Percentiles rank a stretch among this genome's conserved stretches.
phyloP scores from a whole-genome alignment of 768 basidiomycete genomes.

The Cubamyces lactineus region DNA sequence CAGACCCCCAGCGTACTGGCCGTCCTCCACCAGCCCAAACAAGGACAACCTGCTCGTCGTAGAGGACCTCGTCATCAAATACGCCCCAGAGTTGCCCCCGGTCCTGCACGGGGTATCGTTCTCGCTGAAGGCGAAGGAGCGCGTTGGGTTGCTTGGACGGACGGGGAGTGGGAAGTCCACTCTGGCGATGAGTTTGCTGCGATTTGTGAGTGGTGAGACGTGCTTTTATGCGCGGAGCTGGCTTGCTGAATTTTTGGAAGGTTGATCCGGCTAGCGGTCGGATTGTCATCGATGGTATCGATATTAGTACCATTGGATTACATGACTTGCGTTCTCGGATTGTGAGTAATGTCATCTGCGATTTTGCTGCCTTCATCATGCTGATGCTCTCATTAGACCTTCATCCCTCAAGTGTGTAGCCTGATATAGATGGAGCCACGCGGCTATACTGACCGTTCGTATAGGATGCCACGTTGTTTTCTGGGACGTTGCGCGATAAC shows the following conservation, averaged over 20 bases:
- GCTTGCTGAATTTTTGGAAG: slow-evolving; percentile 34
- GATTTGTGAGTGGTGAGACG: slow-evolving; percentile 60
- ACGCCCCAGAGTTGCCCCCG: slow-evolving; percentile 81
- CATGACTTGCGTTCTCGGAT: slow-evolving; percentile 80
- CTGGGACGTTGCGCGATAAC: slow-evolving; percentile 76
- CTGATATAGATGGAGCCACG: too few relatives aligned
- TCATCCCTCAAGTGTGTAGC: slow-evolving; percentile 61
- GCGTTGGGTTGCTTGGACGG: slow-evolving; percentile 79
- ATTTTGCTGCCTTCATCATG: background rate
- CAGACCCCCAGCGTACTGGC: slow-evolving; percentile 92
- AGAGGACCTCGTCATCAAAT: slow-evolving; percentile 79
- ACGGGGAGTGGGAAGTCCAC: slow-evolving; percentile 86
- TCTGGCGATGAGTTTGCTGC: slow-evolving; percentile 81
- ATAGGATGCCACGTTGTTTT: slow-evolving; percentile 74
- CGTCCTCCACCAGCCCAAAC: slow-evolving; percentile 60
- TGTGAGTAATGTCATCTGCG: slow-evolving; percentile 42
- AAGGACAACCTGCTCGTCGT: slow-evolving; percentile 63
- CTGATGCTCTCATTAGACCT: slow-evolving; percentile 51
- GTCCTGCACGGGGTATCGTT: slow-evolving; percentile 82
- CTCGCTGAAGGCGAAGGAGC: slow-evolving; percentile 66
- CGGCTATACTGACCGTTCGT: background rate
- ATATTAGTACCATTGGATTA: slow-evolving; percentile 85
- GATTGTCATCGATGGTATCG: slow-evolving; percentile 88
- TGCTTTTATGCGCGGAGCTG: too few relatives aligned
- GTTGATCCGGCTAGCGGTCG: slow-evolving; percentile 76